These are phyloP conservation scores for Aspergillus sclerotialis DNA, from an alignment of 2,329 filamentous ascomycete genomes.

Conservation along the genomic window DNA sequence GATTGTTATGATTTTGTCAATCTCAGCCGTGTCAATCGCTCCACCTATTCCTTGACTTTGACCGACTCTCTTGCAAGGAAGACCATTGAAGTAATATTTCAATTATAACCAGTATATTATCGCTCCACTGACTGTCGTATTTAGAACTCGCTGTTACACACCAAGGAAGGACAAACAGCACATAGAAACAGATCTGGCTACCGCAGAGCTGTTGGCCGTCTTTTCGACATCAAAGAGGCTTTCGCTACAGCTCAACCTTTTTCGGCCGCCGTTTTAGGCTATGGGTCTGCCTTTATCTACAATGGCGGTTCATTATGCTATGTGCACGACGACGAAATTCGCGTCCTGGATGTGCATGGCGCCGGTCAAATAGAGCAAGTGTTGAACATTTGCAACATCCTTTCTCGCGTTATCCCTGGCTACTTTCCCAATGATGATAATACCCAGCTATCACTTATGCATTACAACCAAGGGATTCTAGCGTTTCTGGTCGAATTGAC, in stretches of 20 bases:
- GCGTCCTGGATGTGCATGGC: constrained; percentile 52
- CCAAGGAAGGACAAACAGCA: constrained; percentile 40
- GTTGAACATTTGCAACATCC: constrained; percentile 46
- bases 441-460: constrained; percentile 48
- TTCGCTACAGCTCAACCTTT: constrained; percentile 58
- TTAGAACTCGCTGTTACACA: constrained; percentile 37
- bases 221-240: constrained; percentile 56
- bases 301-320: constrained; percentile 60
- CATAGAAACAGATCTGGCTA: constrained; percentile 34
- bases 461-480: constrained; percentile 52
- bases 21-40: constrained; percentile 47
- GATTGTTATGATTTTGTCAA: constrained; percentile 53
- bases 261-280: constrained; percentile 52
- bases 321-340: constrained; percentile 46
- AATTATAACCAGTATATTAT: no score
- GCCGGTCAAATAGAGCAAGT: constrained; percentile 47
- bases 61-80: constrained; percentile 52
- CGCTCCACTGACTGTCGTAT: no score
- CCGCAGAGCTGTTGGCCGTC: constrained; percentile 49
- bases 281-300: constrained; percentile 57
- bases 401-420: constrained; percentile 24
- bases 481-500: constrained; percentile 50
- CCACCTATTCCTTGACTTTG: constrained; percentile 45
- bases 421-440: constrained; percentile 25
- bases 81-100: constrained; percentile 55